Evolutionary conservation across 2,329 filamentous ascomycete genomes (phyloP).

Genomic region (Metarhizium sp.): DNA sequence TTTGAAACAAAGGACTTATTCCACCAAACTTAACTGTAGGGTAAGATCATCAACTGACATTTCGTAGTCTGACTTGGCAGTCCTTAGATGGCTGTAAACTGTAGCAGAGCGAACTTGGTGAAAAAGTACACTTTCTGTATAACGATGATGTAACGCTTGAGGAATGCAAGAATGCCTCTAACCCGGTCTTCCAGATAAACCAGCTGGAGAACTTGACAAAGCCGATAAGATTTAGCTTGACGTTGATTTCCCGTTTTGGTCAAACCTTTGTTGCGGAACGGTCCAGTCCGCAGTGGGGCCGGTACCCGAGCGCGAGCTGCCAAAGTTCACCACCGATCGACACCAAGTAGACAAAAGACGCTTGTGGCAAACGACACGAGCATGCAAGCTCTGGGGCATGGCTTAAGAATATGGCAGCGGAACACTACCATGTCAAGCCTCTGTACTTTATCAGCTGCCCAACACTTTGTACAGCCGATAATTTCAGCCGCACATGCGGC

Average conservation of each 20-base stretch:
- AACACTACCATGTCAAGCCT: not conserved
- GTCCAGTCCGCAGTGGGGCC: not conserved
- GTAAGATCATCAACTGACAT: too few relatives aligned
- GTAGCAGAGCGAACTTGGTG: too few relatives aligned
- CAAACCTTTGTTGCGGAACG: not conserved
- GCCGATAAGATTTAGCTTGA: too few relatives aligned
- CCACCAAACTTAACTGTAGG: too few relatives aligned
- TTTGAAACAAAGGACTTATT: too few relatives aligned
- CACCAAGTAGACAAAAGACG: not conserved
- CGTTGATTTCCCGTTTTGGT: not conserved
- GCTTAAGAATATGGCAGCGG: not conserved
- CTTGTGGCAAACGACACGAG: not conserved
- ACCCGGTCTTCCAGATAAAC: too few relatives aligned
- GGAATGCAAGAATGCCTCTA: too few relatives aligned
- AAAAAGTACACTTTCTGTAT: too few relatives aligned
- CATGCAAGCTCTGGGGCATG: not conserved
- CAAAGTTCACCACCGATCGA: not conserved
- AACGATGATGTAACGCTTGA: too few relatives aligned
- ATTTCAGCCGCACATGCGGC: not conserved
- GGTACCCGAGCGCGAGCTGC: not conserved
- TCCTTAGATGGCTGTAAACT: too few relatives aligned
- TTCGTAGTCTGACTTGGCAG: too few relatives aligned
- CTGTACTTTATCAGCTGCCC: not conserved
- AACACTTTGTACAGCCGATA: not conserved
- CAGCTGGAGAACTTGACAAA: too few relatives aligned